A percentile compares a stretch with the other conserved stretches of the same genome.
These are phyloP conservation scores for Fraxinus latifolia DNA, from an alignment of 305 asterid species.

Conservation along the genomic window DNA sequence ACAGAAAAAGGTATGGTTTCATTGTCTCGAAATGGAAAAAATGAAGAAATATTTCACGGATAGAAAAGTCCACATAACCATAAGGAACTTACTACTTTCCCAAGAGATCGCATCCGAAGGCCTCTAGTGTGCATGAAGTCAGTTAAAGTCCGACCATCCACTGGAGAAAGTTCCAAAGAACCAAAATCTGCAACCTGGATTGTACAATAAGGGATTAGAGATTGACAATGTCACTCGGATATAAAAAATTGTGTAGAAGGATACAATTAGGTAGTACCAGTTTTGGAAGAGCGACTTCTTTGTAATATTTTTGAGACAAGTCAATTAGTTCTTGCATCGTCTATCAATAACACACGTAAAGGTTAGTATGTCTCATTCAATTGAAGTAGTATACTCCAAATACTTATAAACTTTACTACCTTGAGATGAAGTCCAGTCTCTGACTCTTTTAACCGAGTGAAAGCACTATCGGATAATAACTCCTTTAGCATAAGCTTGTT, in stretches of 20 bases:
- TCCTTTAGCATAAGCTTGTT: conserved; percentile 57
- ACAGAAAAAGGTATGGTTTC: background rate
- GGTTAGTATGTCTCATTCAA: conserved; percentile 33
- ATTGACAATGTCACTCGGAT: conserved; percentile 22
- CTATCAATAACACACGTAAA: conserved; percentile 41
- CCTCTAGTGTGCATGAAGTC: conserved; percentile 99
- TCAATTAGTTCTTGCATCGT: conserved; percentile 73
- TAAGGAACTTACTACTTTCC: conserved; percentile 76
- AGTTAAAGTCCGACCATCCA: conserved; percentile 94
- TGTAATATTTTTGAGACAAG: conserved; percentile 72
- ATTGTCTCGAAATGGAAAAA: background rate
- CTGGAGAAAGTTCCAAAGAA: conserved; percentile 96
- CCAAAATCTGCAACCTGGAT: conserved; percentile 97
- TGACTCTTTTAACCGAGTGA: conserved; percentile 72
- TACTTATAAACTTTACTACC: conserved; percentile 40
- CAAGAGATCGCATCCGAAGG: conserved; percentile 97
- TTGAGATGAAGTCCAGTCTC: conserved; percentile 88
- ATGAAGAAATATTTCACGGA: conserved; percentile 7
- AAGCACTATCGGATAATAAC: conserved; percentile 69
- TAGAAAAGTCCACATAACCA: conserved; percentile 20
- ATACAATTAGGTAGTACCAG: conserved; percentile 50
- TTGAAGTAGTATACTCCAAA: conserved; percentile 8
- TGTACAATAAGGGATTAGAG: conserved; percentile 29
- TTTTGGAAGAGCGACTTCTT: conserved; percentile 92
- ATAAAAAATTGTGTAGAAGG: conserved; percentile 3